These are phyloP conservation scores for Sphenostylis stenocarpa DNA, from an alignment of 306 rosid species.

Conservation along the genomic window DNA sequence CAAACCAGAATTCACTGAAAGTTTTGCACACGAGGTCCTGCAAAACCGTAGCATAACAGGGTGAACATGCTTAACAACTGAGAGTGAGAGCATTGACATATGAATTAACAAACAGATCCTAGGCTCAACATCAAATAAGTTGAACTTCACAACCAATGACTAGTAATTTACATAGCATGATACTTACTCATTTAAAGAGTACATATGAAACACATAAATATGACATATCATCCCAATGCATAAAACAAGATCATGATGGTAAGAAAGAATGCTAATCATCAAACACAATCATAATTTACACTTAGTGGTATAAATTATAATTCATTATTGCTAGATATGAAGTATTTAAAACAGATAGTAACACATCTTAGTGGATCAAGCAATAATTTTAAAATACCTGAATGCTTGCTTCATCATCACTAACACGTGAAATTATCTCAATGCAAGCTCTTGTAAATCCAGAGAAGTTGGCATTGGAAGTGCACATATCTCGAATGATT, in stretches of 20 bases:
- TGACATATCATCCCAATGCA: conserved; percentile 6
- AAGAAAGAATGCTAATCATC: not conserved
- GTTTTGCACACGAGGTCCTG: conserved; percentile 99
- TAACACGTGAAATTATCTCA: conserved; percentile 85
- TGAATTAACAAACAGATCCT: not conserved
- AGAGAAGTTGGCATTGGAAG: conserved; percentile 76
- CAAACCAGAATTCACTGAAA: conserved; percentile 96
- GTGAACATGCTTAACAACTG: not conserved
- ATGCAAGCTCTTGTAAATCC: conserved; percentile 87
- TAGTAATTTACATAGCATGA: conserved; percentile 18
- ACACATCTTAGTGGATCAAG: conserved; percentile 2
- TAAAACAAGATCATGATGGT: not conserved
- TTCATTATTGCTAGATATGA: not conserved
- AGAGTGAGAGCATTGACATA: not conserved
- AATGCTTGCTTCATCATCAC: conserved; percentile 89
- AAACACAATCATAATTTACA: not conserved
- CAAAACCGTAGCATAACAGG: conserved; percentile 27
- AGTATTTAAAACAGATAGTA: not conserved
- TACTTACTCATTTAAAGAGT: not conserved
- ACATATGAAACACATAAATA: not conserved
- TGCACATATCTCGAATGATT: conserved; percentile 97
- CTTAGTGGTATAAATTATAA: not conserved
- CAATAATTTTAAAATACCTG: conserved; percentile 62
- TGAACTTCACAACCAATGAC: conserved; percentile 8
- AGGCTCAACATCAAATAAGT: conserved; percentile 14